Evolutionary conservation across 164 flowering plant species (phyloP), one percentile per base, ranked within the genome.

Genomic region (Warburgia ugandensis): DNA sequence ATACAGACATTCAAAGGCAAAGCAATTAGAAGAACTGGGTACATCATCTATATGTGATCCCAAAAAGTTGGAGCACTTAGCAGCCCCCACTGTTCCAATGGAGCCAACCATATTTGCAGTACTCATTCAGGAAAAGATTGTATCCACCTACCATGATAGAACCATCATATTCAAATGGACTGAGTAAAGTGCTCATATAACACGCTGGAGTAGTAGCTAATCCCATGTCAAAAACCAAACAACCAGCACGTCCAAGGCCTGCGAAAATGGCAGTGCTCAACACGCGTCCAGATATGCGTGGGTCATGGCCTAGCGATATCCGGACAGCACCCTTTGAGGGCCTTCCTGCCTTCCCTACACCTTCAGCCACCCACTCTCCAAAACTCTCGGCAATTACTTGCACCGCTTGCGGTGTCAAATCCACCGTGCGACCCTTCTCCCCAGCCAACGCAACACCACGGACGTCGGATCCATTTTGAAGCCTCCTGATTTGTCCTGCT

Each of bases 161-260:
- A 63, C 83, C 97, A 66, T 90, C 81, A 49, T 73, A 90, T 6
- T 52, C 25, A 74, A 86, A 84, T 36, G 88, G 80, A 58, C 78
- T 63, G 60, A 86, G 64, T 57, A 80, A n/a, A n/a, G 97, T 90
- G 60, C 95, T 90, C 95, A 90, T 90, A 70, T 82, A 90, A 66
- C 97, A 90, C 59, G 95, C 97, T 0, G 97, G 97, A 12, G 97
- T 90, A 1, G 97, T 86, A 4, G 97, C 95, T 13, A 90, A 76
- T 6, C 94, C 97, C 82, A 90, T 90, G 49, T 90, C 91, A 46
- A 82, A 79, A 21, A 33, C 74, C 63, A 63, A 38, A 51, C 97
- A 90, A 6, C 95, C 94, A 5, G 84, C 86, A 2, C 79, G 68
- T 5, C 69, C 68, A 3, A 90, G 81, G 5, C 97, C 97, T 0